Conservation (phyloP, 495 filamentous ascomycete genomes). For the Penicillium dipodomyicola region DNA sequence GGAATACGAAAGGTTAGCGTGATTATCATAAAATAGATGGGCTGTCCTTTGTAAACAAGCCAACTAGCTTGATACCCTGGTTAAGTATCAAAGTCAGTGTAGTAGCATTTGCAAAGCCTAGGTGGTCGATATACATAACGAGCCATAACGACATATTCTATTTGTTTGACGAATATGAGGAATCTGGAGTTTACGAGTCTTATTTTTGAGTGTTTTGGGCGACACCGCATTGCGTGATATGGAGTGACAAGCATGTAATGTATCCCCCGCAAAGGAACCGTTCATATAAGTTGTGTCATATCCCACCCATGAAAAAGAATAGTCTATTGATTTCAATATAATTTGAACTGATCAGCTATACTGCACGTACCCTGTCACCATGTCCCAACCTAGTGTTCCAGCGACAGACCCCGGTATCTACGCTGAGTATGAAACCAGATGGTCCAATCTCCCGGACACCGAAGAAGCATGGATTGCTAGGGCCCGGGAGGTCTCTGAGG, state of each 20-base stretch:
- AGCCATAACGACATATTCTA: slow-evolving; percentile 1
- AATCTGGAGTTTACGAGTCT: neutral
- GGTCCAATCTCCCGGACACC: slow-evolving; percentile 42
- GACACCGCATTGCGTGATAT: slow-evolving; percentile 7
- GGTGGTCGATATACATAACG: neutral
- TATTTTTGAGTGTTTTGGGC: neutral
- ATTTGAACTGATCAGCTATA: neutral
- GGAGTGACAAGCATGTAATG: neutral
- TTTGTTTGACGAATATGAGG: neutral
- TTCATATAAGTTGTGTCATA: neutral
- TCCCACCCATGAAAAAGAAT: neutral
- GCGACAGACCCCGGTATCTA: slow-evolving; percentile 54
- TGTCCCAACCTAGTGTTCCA: slow-evolving; percentile 22
- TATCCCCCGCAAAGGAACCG: neutral
- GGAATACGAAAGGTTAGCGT: no score
- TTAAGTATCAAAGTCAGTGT: no score
- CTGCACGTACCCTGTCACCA: slow-evolving; percentile 4
- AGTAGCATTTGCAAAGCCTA: no score
- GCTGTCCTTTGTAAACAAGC: no score
- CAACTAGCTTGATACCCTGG: no score
- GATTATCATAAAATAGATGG: no score
- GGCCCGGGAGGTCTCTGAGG: slow-evolving; percentile 51
- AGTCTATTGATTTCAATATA: neutral
- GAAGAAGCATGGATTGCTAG: slow-evolving; percentile 49
- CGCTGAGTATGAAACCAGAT: slow-evolving; percentile 45